Conservation (phyloP, 225 moss, liverwort and hornwort genomes). For the Sphagnum tenellum region DNA sequence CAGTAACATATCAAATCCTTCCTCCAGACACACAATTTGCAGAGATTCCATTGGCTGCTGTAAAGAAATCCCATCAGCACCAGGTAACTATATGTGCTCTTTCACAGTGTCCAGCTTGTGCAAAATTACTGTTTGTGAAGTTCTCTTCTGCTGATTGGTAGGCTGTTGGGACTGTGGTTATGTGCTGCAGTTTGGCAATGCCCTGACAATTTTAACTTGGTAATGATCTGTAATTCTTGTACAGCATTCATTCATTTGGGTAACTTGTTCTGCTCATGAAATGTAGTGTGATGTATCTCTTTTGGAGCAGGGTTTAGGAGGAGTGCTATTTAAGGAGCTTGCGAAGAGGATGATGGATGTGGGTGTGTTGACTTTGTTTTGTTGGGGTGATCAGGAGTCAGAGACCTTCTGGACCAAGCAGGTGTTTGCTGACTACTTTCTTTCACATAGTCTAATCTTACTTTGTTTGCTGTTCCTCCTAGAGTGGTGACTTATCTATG, state of each 20-base stretch:
- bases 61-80: conserved; percentile 51
- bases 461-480: no score
- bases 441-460: background rate
- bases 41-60: conserved; percentile 72
- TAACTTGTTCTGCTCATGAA: no score
- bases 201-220: no score
- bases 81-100: conserved; percentile 28
- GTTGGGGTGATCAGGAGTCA: conserved; percentile 86
- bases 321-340: conserved; percentile 44
- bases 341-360: conserved; percentile 57
- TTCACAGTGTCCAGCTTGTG: no score
- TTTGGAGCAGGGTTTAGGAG: conserved; percentile 57
- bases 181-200: no score
- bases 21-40: conserved; percentile 72
- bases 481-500: no score
- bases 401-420: conserved; percentile 75
- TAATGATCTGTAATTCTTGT: no score
- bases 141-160: no score
- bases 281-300: background rate
- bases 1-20: conserved; percentile 75
- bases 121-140: no score
- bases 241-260: no score
- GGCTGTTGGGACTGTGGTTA: no score
- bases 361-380: conserved; percentile 63
- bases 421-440: conserved; percentile 4